Conservation (phyloP, 2,329 filamentous ascomycete genomes). For the Venturia effusa region DNA sequence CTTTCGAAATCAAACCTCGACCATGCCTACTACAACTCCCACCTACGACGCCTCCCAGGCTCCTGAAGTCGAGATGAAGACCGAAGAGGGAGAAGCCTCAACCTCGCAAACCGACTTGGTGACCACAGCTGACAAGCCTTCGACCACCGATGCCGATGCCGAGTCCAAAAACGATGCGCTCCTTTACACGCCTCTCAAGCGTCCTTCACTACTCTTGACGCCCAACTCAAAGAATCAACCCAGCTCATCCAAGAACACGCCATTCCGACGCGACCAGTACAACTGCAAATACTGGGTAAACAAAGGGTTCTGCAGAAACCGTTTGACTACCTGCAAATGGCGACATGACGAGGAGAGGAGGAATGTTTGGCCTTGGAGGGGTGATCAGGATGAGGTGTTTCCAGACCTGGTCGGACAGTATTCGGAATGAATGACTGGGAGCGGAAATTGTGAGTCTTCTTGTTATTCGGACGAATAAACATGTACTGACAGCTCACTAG, state of each 20-base stretch:
- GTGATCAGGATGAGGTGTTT: not conserved
- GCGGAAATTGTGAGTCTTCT: not conserved
- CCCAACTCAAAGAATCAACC: not conserved
- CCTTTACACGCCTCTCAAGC: not conserved
- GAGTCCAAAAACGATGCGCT: not conserved
- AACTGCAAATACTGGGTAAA: not conserved
- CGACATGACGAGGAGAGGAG: not conserved
- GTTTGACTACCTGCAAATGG: not conserved
- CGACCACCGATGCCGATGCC: not conserved
- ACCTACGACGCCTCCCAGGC: not conserved
- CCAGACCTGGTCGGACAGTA: not conserved
- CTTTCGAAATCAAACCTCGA: not conserved
- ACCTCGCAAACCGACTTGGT: not conserved
- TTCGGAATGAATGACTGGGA: not conserved
- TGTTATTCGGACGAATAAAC: not conserved
- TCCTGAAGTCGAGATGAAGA: not conserved
- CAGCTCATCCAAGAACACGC: not conserved
- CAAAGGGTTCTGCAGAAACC: not conserved
- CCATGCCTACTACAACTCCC: not conserved
- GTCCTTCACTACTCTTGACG: not conserved
- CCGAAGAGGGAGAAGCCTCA: not conserved
- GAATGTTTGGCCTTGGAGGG: constrained; percentile 1
- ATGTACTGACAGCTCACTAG: not conserved
- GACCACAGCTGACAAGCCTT: not conserved
- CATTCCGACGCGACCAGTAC: not conserved